These are phyloP conservation scores for Penicillium oxalicum DNA, from an alignment of 2,329 filamentous ascomycete species.

Conservation along the genomic window DNA sequence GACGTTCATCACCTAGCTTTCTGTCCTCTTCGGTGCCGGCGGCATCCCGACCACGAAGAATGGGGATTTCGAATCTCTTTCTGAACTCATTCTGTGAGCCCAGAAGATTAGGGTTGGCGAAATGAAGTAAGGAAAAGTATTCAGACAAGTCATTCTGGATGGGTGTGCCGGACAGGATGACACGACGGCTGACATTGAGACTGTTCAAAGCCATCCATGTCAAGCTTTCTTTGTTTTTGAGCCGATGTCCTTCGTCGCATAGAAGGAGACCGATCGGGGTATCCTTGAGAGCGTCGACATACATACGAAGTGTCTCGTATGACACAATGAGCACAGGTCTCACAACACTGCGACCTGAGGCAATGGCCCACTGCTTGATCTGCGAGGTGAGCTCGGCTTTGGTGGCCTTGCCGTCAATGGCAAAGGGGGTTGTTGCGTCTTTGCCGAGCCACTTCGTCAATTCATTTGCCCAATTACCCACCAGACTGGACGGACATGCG, in stretches of 20 bases:
- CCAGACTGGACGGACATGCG: conserved; percentile 90
- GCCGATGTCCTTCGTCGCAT: conserved; percentile 90
- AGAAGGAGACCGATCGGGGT: conserved; percentile 87
- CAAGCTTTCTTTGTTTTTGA: conserved; percentile 95
- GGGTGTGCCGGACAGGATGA: conserved; percentile 92
- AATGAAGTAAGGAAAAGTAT: conserved; percentile 92
- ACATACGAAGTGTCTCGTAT: conserved; percentile 88
- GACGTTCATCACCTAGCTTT: conserved; percentile 73
- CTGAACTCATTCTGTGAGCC: conserved; percentile 86
- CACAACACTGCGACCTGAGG: conserved; percentile 81
- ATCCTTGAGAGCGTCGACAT: conserved; percentile 82
- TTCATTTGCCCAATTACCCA: conserved; percentile 97
- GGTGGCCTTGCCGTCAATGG: conserved; percentile 90
- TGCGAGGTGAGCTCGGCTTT: conserved; percentile 90
- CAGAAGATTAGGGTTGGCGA: conserved; percentile 88
- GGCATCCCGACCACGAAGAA: conserved; percentile 84
- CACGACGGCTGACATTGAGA: conserved; percentile 81
- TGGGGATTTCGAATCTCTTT: conserved; percentile 89
- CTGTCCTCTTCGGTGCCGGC: conserved; percentile 78
- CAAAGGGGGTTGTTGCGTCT: conserved; percentile 86
- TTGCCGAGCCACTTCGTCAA: conserved; percentile 90
- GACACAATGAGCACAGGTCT: conserved; percentile 95
- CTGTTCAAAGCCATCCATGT: conserved; percentile 88
- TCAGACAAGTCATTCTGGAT: conserved; percentile 99
- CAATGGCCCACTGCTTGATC: conserved; percentile 89